Conservation (phyloP, 2,329 filamentous ascomycete species). For the Chalaropsis thielavioides region DNA sequence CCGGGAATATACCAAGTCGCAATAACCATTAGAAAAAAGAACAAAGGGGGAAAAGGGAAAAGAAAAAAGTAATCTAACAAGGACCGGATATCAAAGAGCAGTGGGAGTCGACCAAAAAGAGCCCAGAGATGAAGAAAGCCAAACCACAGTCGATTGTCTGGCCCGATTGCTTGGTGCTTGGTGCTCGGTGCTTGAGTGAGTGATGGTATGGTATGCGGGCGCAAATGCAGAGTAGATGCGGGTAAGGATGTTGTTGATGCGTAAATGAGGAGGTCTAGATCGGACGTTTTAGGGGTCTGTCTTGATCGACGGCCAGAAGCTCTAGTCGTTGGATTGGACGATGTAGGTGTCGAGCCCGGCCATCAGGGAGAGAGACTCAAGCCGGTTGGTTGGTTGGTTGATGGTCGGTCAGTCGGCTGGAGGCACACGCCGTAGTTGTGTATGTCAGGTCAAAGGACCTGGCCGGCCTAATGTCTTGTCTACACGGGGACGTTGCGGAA, state of each 20-base stretch:
- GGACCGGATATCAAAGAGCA: constrained; percentile 1
- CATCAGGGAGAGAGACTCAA: background rate
- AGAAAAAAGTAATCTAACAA: background rate
- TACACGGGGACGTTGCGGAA: constrained; percentile 51
- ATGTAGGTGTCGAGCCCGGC: background rate
- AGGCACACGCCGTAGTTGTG: background rate
- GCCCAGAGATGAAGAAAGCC: background rate
- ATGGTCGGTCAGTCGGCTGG: background rate
- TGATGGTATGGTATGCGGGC: background rate
- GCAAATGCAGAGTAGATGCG: background rate
- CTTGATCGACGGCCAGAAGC: background rate
- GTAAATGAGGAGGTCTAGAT: background rate
- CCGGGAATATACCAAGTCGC: background rate
- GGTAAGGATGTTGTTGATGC: background rate
- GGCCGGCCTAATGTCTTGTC: background rate
- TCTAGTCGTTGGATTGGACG: background rate
- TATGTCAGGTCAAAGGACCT: background rate
- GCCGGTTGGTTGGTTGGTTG: background rate
- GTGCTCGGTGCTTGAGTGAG: background rate
- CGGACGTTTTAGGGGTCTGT: background rate
- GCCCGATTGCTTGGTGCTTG: background rate
- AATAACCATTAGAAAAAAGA: background rate
- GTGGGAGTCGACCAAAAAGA: background rate
- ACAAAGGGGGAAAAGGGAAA: background rate
- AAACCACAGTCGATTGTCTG: background rate